Base-by-base conservation (phyloP, 148 eudicot species). In the Diospyros lotus region DNA sequence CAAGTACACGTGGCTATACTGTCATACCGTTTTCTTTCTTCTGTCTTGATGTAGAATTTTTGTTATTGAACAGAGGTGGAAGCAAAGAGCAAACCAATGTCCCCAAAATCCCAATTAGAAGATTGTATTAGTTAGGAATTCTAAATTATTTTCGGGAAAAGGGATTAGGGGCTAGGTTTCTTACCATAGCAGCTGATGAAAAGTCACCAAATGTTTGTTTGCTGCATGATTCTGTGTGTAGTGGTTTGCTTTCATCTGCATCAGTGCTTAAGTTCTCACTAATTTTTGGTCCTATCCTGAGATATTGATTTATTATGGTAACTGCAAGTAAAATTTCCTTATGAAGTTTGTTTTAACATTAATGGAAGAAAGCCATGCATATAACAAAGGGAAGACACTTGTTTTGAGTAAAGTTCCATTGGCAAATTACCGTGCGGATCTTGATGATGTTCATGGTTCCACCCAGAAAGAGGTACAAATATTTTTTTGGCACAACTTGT, bases 401-500 rank as follows among this genome's bases (percentile, higher is more conserved):
- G 96, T 92, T 71, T 91, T 88, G 74, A 94, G 98, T 87, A 94
- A 89, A 83, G 90, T 89, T 77, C 98, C 96, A 74, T 77, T 94
- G 78, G 97, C 98, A 68, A 75, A 89, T 78, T 94, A 94, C 77
- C 93, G 97, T 58, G 97, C 97, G 28, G 98, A 94, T 85, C 89
- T 94, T 72, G 98, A 94, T 83, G 96, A 94, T 48, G 96, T 78
- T 45, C 98, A 94, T 84, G 98, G 98, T 42, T 89, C 96, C 58
- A 83, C 98, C 6, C 90, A 87, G 67, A 94, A 85, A 75, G 98
- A 94, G 98, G 98, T 94, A 84, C 43, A 42, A 40, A 42, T 74
- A 60, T 69, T 41, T 6, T 38, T 51, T 28, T 74, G 55, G 42
- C 61, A 54, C 41, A 42, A 67, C 28, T 28, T 28, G 28, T 28